phyloP scores from a whole-genome alignment of 306 rosid genomes.

The Carpinus viminea region DNA sequence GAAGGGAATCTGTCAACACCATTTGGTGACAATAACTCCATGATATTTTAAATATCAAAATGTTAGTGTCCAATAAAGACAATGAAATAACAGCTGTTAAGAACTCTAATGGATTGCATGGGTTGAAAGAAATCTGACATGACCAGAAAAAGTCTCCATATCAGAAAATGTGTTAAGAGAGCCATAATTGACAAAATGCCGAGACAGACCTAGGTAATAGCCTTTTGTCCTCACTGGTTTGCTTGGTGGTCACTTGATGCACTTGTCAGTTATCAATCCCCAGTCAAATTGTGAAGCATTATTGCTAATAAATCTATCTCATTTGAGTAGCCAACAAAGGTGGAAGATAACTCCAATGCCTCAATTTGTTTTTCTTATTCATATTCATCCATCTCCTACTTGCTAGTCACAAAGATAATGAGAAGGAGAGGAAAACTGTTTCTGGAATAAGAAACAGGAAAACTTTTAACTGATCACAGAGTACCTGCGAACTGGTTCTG shows the following conservation, averaged over 20 bases:
- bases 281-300: neutral
- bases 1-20: too few species aligned
- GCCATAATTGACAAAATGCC: neutral
- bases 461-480: slow-evolving; percentile 16
- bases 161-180: neutral
- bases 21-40: too few species aligned
- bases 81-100: too few species aligned
- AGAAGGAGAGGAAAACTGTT: neutral
- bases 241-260: neutral
- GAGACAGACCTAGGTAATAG: neutral
- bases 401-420: neutral
- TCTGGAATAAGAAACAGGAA: slow-evolving; percentile 8
- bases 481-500: slow-evolving; percentile 88
- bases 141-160: too few species aligned
- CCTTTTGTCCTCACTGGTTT: neutral
- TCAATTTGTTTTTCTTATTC: neutral
- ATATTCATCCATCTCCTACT: neutral
- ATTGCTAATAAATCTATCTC: neutral
- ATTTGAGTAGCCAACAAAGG: neutral
- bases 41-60: too few species aligned
- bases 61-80: too few species aligned
- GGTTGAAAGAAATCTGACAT: too few species aligned
- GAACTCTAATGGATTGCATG: too few species aligned
- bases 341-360: neutral
- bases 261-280: neutral